Evolutionary conservation across 768 basidiomycete genomes (phyloP), one percentile per base, ranked within the genome.

Genomic region (Kwoniella sp.): DNA sequence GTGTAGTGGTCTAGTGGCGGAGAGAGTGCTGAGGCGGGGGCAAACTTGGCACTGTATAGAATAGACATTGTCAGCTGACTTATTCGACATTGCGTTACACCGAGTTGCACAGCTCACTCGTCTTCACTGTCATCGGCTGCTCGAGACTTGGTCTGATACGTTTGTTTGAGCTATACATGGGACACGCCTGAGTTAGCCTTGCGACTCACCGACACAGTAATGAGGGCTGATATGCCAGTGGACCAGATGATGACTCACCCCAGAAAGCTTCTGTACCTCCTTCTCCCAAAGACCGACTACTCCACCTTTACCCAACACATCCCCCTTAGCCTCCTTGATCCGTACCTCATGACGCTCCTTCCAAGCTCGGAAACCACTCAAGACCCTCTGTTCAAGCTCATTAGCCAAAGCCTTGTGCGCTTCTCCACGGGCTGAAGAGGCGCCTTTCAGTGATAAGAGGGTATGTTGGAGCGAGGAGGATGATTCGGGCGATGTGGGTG

Each of bases 91-190:
- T 17, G 22, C 30, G 17, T 47, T 25, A 22, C 30, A 29, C 30
- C 50, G 51, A 53, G 56, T 48, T 21, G 15, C 1, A 40, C 29
- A 27, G 83, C 91, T 73, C 80, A 95, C 93, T 95, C 92, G 77
- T 96, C 93, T 77, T 92, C 92, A 8, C 89, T 88, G 74, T 96
- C 93, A 71, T 96, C 93, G 17, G 93, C 92, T 44, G 86, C 85
- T 58, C 90, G 86, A 0, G 86, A 88, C 79, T 92, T 95, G 30
- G 84, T 80, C 12, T 91, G 78, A 74, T 95, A 95, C 58, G 86
- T 83, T 55, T 87, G 84, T 80, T 90, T 92, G 67, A 92, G 81
- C 79, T 88, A 77, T 5, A 84, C 82, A 83, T 86, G 44, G 25
- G 58, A 30, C 47, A 33, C 19, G 19, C 19, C 7, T 33, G 33